Percentiles rank a stretch among this genome's conserved stretches.
These are phyloP conservation scores for Buddleja alternifolia DNA, from an alignment of 257 asterid species.

Conservation along the genomic window DNA sequence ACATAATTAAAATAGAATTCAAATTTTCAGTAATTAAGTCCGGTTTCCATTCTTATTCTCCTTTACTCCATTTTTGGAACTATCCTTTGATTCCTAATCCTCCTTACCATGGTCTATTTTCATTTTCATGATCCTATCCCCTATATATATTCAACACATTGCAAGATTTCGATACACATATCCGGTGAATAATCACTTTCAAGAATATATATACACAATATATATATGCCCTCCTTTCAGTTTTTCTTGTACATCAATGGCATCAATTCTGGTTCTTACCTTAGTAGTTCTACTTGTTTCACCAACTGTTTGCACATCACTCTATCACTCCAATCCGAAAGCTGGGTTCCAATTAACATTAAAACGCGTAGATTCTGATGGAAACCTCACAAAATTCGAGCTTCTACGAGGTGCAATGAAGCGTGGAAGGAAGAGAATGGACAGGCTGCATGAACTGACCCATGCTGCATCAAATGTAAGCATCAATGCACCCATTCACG, in stretches of 20 bases:
- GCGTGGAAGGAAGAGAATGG: constrained; percentile 49
- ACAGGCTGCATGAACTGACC: constrained; percentile 40
- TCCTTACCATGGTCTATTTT: too few relatives aligned
- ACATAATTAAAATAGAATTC: too few relatives aligned
- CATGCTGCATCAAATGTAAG: constrained; percentile 28
- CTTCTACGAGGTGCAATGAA: constrained; percentile 48
- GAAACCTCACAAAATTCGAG: constrained; percentile 50
- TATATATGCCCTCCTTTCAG: not conserved
- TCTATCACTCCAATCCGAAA: constrained; percentile 11
- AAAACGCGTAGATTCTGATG: constrained; percentile 48
- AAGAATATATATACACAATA: constrained; percentile 16
- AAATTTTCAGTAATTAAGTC: too few relatives aligned
- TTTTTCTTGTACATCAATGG: too few relatives aligned
- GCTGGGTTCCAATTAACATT: constrained; percentile 44
- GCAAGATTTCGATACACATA: constrained; percentile 33
- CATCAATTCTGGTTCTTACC: constrained; percentile 11
- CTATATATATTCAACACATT: not conserved
- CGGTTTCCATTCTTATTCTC: too few relatives aligned
- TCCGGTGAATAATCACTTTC: not conserved
- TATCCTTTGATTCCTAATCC: too few relatives aligned
- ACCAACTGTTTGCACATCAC: constrained; percentile 42
- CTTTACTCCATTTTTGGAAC: too few relatives aligned
- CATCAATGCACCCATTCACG: constrained; percentile 42
- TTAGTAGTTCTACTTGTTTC: constrained; percentile 31
- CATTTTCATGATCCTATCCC: too few relatives aligned